phyloP scores from a whole-genome alignment of 2,329 filamentous ascomycete genomes.

The Colletotrichum incanum region DNA sequence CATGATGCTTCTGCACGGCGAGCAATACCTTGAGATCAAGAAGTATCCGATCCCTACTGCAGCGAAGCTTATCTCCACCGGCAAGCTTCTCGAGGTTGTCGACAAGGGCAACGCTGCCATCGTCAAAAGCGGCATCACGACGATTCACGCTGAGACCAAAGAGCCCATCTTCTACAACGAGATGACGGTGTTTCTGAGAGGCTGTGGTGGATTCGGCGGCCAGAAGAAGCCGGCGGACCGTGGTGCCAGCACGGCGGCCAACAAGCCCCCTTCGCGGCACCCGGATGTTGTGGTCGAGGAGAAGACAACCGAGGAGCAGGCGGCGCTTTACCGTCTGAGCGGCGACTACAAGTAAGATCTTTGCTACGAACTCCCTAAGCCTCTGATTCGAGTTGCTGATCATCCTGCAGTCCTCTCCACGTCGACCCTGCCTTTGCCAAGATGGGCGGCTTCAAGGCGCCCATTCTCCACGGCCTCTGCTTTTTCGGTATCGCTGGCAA shows the following conservation, averaged over 20 bases:
- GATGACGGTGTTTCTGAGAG: conserved; percentile 91
- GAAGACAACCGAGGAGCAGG: conserved; percentile 90
- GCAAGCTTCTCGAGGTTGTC: conserved; percentile 90
- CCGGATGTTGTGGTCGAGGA: conserved; percentile 90
- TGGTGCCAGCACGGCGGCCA: conserved; percentile 83
- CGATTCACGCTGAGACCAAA: conserved; percentile 86
- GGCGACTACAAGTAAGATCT: conserved; percentile 85
- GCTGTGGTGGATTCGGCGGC: conserved; percentile 91
- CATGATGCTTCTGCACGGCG: conserved; percentile 99
- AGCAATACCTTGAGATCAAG: conserved; percentile 96
- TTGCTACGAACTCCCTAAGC: conserved; percentile 24
- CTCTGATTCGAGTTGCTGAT: conserved; percentile 5
- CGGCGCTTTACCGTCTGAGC: conserved; percentile 91
- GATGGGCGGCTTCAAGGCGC: conserved; percentile 93
- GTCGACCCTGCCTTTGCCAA: conserved; percentile 96
- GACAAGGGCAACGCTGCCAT: conserved; percentile 95
- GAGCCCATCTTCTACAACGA: conserved; percentile 99
- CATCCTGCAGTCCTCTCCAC: conserved; percentile 80
- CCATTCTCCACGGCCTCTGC: conserved; percentile 97
- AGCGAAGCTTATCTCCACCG: conserved; percentile 81
- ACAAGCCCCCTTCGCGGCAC: conserved; percentile 82
- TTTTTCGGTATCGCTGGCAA: conserved; percentile 94
- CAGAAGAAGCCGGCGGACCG: conserved; percentile 83
- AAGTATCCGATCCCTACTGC: conserved; percentile 93
- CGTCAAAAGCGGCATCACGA: conserved; percentile 84